Conservation (phyloP, 129 eudicot genomes). For the Flaveria sonorensis region DNA sequence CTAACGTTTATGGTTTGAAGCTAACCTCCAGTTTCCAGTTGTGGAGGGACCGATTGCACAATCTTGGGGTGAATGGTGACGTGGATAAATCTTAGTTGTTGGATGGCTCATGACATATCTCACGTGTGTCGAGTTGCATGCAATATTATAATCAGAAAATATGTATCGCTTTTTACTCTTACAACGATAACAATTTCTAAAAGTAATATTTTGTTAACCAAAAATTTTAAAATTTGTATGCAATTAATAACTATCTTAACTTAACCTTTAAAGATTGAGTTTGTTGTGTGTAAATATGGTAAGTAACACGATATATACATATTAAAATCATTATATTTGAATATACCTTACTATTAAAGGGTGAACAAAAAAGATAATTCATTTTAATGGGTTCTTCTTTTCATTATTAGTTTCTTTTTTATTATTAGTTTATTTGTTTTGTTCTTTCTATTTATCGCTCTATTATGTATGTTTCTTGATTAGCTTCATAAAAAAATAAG, state of each 20-base stretch:
- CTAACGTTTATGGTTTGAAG: neutral
- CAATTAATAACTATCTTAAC: neutral
- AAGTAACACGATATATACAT: neutral
- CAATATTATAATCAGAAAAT: neutral
- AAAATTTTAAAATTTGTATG: neutral
- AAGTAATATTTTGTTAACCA: neutral
- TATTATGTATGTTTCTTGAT: neutral
- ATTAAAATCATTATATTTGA: too few species aligned
- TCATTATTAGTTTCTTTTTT: neutral
- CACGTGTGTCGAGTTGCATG: conserved; percentile 2
- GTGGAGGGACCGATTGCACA: neutral
- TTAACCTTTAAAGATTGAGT: neutral
- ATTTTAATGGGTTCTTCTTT: neutral
- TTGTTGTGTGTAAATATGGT: neutral
- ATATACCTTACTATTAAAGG: too few species aligned
- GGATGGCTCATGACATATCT: neutral
- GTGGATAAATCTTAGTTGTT: conserved; percentile 10
- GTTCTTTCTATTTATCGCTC: neutral
- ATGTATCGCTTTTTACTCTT: neutral
- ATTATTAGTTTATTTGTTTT: neutral
- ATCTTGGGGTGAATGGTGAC: neutral
- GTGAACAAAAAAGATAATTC: neutral
- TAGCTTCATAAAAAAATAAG: neutral
- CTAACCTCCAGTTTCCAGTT: neutral
- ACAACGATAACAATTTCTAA: neutral